These are phyloP conservation scores for Aureobasidium leucospermi DNA, from an alignment of 2,329 filamentous ascomycete species.

Conservation along the genomic window DNA sequence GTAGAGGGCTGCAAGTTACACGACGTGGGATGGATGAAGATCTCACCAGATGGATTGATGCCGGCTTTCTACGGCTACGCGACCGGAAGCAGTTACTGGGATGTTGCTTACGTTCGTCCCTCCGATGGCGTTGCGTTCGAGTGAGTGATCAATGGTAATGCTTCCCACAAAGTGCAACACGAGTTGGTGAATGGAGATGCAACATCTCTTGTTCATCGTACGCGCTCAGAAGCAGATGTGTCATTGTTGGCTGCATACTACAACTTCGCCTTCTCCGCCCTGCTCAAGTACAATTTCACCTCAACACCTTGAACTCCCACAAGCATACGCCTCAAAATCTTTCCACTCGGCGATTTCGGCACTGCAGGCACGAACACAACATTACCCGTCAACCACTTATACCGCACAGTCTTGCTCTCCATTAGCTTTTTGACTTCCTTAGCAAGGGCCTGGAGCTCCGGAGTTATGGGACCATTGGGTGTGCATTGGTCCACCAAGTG, in stretches of 20 bases:
- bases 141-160: not conserved
- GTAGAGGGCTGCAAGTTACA: not conserved
- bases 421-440: slow-evolving; percentile 38
- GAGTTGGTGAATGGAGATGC: no score
- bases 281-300: slow-evolving; percentile 32
- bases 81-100: not conserved
- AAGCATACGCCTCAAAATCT: slow-evolving; percentile 21
- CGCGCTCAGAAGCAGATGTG: no score
- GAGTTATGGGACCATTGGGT: slow-evolving; percentile 35
- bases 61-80: not conserved
- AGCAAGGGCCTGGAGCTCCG: slow-evolving; percentile 26
- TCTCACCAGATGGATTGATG: not conserved
- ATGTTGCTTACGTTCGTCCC: not conserved
- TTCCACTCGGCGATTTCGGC: slow-evolving; percentile 26
- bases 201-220: no score
- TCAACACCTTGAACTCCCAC: slow-evolving; percentile 33
- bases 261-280: slow-evolving; percentile 32
- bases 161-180: no score
- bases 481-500: slow-evolving; percentile 4
- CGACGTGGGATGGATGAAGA: not conserved
- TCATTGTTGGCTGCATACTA: slow-evolving; percentile 18
- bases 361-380: slow-evolving; percentile 23
- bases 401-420: slow-evolving; percentile 37
- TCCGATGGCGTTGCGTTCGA: not conserved
- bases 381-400: slow-evolving; percentile 36